A percentile compares a stretch with the other conserved stretches of the same genome.
Conservation (phyloP, 371 early-diverging fungal genomes). For the Mucor racemosus region DNA sequence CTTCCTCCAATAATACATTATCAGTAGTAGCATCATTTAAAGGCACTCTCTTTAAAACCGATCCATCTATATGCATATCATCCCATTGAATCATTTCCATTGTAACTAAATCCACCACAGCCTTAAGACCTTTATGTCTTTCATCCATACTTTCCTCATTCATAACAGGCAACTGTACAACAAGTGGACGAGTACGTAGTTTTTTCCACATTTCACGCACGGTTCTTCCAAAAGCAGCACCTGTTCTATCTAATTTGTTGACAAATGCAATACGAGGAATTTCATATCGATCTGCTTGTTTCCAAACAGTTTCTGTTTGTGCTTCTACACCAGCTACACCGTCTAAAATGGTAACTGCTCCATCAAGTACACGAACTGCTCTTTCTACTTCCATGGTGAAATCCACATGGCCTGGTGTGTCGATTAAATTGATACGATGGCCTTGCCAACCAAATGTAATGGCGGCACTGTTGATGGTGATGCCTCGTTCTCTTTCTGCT, state of each 20-base stretch:
- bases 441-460: constrained; percentile 92
- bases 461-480: constrained; percentile 94
- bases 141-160: constrained; percentile 46
- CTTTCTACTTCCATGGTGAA: constrained; percentile 97
- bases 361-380: constrained; percentile 90
- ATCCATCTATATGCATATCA: constrained; percentile 55
- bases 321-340: constrained; percentile 97
- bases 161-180: constrained; percentile 76
- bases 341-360: constrained; percentile 91
- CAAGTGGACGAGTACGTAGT: constrained; percentile 72
- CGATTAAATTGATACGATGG: constrained; percentile 89
- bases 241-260: constrained; percentile 94
- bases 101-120: constrained; percentile 80
- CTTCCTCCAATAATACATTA: constrained; percentile 48
- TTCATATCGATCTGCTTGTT: constrained; percentile 83
- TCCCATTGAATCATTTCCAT: constrained; percentile 79
- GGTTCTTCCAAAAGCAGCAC: constrained; percentile 73
- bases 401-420: constrained; percentile 97
- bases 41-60: constrained; percentile 36
- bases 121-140: constrained; percentile 40
- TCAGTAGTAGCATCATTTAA: constrained; percentile 33
- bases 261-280: constrained; percentile 89
- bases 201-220: constrained; percentile 68
- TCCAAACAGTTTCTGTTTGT: constrained; percentile 95
- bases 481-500: constrained; percentile 92